Conservation (phyloP, 768 basidiomycete genomes). For the Boletus speciosus region DNA sequence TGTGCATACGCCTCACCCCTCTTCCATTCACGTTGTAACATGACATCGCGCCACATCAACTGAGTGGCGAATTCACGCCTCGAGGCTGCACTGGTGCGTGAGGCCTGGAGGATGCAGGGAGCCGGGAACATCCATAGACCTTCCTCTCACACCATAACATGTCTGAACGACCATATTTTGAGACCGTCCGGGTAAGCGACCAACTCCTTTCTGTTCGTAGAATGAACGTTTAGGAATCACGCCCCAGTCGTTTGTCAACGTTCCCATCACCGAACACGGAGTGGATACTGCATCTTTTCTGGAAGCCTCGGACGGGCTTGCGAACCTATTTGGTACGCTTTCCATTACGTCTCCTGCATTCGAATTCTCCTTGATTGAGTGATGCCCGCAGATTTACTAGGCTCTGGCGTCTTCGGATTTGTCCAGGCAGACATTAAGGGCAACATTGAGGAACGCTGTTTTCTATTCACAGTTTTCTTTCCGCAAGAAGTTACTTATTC, state of each 20-base stretch:
- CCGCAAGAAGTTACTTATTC: conserved; percentile 10
- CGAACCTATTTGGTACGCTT: conserved; percentile 63
- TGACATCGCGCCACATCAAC: conserved; percentile 23
- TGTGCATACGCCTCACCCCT: neutral
- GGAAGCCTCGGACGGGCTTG: conserved; percentile 84
- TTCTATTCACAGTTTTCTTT: conserved; percentile 12
- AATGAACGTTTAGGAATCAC: conserved; percentile 4
- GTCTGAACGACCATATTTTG: conserved; percentile 53
- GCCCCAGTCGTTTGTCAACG: conserved; percentile 79
- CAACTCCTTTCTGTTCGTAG: neutral
- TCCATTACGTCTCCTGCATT: conserved; percentile 21
- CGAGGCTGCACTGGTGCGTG: conserved; percentile 26
- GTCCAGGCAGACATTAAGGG: conserved; percentile 66
- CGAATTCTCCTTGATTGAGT: conserved; percentile 10
- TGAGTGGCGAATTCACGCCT: conserved; percentile 19
- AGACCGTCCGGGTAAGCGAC: conserved; percentile 57
- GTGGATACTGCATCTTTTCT: conserved; percentile 80
- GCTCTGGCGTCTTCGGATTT: conserved; percentile 67
- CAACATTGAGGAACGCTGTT: conserved; percentile 56
- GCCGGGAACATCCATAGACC: neutral
- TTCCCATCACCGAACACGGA: conserved; percentile 69
- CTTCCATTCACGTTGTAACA: conserved; percentile 22
- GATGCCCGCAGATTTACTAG: conserved; percentile 53
- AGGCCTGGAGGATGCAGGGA: conserved; percentile 15
- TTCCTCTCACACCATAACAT: conserved; percentile 18